Evolutionary conservation across 2,329 filamentous ascomycete genomes (phyloP).

Genomic region (Phyllosticta citribraziliensis): DNA sequence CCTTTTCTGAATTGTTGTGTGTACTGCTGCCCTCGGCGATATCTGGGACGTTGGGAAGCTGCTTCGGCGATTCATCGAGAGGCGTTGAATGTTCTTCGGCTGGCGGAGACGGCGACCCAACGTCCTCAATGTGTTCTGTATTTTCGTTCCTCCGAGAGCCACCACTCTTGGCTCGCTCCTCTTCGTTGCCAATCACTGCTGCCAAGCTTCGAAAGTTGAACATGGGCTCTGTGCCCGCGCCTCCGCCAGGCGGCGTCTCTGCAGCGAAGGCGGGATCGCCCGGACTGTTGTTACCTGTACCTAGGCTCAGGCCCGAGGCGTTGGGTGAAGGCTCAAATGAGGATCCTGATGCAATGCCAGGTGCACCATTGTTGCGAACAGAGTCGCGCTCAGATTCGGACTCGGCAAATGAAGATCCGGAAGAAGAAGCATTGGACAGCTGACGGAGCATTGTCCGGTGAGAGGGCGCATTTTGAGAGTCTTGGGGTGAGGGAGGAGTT

Average conservation of each 20-base stretch:
- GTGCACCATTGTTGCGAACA: slow-evolving; percentile 14
- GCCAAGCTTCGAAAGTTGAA: slow-evolving; percentile 87
- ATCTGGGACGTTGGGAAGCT: not conserved
- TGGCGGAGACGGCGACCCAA: not conserved
- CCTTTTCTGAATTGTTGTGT: not conserved
- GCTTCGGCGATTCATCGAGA: not conserved
- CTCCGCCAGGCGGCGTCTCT: slow-evolving; percentile 39
- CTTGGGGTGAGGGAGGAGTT: slow-evolving; percentile 35
- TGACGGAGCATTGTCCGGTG: slow-evolving; percentile 65
- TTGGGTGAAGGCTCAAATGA: slow-evolving; percentile 42
- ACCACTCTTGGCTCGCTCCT: slow-evolving; percentile 4
- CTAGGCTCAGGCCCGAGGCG: slow-evolving; percentile 38
- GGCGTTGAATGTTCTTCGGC: not conserved
- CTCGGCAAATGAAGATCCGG: slow-evolving; percentile 59
- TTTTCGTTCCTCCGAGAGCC: not conserved
- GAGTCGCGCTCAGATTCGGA: slow-evolving; percentile 25
- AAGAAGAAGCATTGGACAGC: slow-evolving; percentile 78
- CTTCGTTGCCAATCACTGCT: slow-evolving; percentile 52
- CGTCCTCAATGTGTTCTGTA: slow-evolving; percentile 6
- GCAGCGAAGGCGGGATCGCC: slow-evolving; percentile 41
- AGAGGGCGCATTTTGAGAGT: slow-evolving; percentile 22
- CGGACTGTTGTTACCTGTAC: slow-evolving; percentile 28
- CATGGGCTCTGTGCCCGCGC: slow-evolving; percentile 59
- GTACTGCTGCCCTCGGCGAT: not conserved
- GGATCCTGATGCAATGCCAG: slow-evolving; percentile 29